phyloP scores from a whole-genome alignment of 2,329 filamentous ascomycete species.

The Cucurbitaria berberidis region DNA sequence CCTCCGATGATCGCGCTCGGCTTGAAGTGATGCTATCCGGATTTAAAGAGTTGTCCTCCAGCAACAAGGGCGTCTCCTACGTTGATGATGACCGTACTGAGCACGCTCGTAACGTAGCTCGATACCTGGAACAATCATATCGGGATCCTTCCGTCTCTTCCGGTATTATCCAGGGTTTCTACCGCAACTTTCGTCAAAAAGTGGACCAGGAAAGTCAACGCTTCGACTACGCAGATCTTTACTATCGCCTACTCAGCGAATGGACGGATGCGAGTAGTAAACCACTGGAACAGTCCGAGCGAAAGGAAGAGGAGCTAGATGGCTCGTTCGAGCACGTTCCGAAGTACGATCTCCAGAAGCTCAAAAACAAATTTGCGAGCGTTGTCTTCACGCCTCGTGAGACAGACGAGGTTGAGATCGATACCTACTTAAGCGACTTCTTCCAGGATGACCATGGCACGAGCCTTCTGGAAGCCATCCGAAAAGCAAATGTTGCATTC shows the following conservation, averaged over 20 bases:
- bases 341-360: conserved; percentile 18
- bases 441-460: conserved; percentile 21
- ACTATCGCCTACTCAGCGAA: conserved; percentile 21
- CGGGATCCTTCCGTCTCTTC: conserved; percentile 18
- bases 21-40: conserved; percentile 13
- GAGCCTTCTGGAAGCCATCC: conserved; percentile 5
- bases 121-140: conserved; percentile 20
- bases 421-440: conserved; percentile 16
- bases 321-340: conserved; percentile 24
- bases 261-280: conserved; percentile 18
- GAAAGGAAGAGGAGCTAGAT: conserved; percentile 13
- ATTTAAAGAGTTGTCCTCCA: conserved; percentile 14
- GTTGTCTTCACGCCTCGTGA: conserved; percentile 25
- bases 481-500: conserved; percentile 2
- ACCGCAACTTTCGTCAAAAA: conserved; percentile 14
- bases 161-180: conserved; percentile 12
- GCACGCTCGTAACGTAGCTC: conserved; percentile 9
- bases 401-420: conserved; percentile 23
- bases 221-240: conserved; percentile 20
- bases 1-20: conserved; percentile 6
- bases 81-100: conserved; percentile 14
- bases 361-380: conserved; percentile 21
- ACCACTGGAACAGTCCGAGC: conserved; percentile 12
- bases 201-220: conserved; percentile 22
- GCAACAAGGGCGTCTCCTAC: conserved; percentile 20